Conservation (phyloP, 2,329 filamentous ascomycete genomes). For the Metarhizium robertsii region DNA sequence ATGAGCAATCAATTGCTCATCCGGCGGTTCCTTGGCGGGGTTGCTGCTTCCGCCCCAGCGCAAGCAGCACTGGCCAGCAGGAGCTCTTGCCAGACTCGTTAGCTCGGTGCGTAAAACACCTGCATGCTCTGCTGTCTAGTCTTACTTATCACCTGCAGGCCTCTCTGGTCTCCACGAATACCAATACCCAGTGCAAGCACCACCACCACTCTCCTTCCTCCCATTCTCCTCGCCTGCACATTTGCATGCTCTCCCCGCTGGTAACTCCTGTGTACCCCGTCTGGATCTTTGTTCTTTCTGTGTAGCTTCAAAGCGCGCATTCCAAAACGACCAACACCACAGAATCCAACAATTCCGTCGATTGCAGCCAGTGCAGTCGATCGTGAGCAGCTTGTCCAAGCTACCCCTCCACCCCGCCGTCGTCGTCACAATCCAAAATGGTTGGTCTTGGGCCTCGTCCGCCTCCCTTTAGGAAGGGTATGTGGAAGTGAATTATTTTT, state of each 20-base stretch:
- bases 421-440: slow-evolving; percentile 30
- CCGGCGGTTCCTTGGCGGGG: not conserved
- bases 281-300: not conserved
- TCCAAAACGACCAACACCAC: not conserved
- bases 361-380: slow-evolving; percentile 2
- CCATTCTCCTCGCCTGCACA: not conserved
- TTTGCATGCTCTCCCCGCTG: not conserved
- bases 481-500: slow-evolving; percentile 22
- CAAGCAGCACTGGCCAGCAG: too few relatives aligned
- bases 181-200: not conserved
- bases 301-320: not conserved
- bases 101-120: too few relatives aligned
- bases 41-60: not conserved
- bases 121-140: too few relatives aligned
- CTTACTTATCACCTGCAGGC: too few relatives aligned
- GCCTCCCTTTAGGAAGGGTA: slow-evolving; percentile 56
- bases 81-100: too few relatives aligned
- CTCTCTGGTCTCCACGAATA: not conserved
- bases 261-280: not conserved
- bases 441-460: slow-evolving; percentile 41
- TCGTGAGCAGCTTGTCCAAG: slow-evolving; percentile 5
- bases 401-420: slow-evolving; percentile 27
- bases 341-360: not conserved
- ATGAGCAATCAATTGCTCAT: not conserved
- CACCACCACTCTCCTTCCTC: not conserved